phyloP scores from a whole-genome alignment of 345 rosid species.

The Lepidium africanum region DNA sequence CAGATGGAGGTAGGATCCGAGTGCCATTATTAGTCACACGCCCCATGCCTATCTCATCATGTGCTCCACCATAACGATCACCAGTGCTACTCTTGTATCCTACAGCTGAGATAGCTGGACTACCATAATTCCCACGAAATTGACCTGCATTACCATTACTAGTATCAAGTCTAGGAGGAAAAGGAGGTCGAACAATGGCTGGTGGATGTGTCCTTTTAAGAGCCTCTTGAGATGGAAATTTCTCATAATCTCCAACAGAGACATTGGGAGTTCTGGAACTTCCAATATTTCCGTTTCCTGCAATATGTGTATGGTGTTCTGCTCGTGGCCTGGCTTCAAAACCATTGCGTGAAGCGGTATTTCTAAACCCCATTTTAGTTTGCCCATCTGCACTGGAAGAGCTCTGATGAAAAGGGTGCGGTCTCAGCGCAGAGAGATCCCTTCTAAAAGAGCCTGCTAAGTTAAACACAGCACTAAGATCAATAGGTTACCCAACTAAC shows the following conservation, averaged over 20 bases:
- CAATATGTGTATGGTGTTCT: constrained; percentile 29
- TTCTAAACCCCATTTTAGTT: constrained; percentile 5
- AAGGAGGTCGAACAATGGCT: constrained; percentile 30
- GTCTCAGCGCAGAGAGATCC: constrained; percentile 21
- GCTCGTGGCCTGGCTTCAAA: constrained; percentile 21
- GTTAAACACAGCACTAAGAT: neutral
- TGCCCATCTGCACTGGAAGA: constrained; percentile 28
- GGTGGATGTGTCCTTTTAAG: constrained; percentile 49
- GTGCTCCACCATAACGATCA: constrained; percentile 30
- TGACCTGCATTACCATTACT: constrained; percentile 33
- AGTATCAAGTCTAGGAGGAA: constrained; percentile 21
- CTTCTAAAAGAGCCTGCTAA: constrained; percentile 31
- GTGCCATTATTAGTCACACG: constrained; percentile 44
- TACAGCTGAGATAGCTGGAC: constrained; percentile 33
- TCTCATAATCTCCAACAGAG: constrained; percentile 45
- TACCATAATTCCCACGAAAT: constrained; percentile 33
- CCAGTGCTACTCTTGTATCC: constrained; percentile 34
- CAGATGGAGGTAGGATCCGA: constrained; percentile 58
- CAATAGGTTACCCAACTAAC: neutral
- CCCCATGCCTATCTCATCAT: constrained; percentile 35
- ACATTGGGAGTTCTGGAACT: constrained; percentile 50
- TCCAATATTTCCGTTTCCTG: constrained; percentile 38
- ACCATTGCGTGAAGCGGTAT: constrained; percentile 17
- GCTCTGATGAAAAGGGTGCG: constrained; percentile 32
- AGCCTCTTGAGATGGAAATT: constrained; percentile 52